phyloP scores from a whole-genome alignment of 2,329 filamentous ascomycete genomes.

The Phialophora chinensis region DNA sequence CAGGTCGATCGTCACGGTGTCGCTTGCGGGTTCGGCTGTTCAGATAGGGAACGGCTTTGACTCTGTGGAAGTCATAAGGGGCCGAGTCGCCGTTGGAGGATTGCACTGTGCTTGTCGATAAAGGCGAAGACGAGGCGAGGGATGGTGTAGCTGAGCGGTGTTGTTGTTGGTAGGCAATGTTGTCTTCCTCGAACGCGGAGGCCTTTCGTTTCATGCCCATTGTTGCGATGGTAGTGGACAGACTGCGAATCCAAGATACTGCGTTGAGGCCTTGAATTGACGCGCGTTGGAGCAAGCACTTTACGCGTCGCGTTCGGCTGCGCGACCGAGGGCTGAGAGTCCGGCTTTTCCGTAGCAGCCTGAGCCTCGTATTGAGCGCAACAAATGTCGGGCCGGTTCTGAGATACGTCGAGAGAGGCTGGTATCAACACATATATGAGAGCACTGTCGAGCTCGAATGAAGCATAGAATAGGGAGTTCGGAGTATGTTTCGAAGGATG shows the following conservation, averaged over 20 bases:
- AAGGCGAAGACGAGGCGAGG: constrained; percentile 23
- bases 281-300: constrained; percentile 28
- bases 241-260: background rate
- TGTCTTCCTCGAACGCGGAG: constrained; percentile 26
- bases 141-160: constrained; percentile 17
- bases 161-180: constrained; percentile 9
- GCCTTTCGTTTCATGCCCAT: constrained; percentile 41
- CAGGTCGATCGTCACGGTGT: constrained; percentile 63
- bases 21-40: constrained; percentile 65
- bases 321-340: background rate
- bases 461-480: background rate
- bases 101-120: constrained; percentile 18
- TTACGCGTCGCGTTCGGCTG: constrained; percentile 28
- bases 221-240: background rate
- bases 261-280: background rate
- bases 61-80: constrained; percentile 15
- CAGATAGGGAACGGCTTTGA: constrained; percentile 47
- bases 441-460: background rate
- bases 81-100: constrained; percentile 8
- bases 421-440: background rate
- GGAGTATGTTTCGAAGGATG: background rate
- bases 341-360: background rate
- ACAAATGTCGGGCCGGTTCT: background rate
- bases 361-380: background rate
- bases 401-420: background rate